Conservation (phyloP, 345 rosid genomes). For the Boechera retrofracta region DNA sequence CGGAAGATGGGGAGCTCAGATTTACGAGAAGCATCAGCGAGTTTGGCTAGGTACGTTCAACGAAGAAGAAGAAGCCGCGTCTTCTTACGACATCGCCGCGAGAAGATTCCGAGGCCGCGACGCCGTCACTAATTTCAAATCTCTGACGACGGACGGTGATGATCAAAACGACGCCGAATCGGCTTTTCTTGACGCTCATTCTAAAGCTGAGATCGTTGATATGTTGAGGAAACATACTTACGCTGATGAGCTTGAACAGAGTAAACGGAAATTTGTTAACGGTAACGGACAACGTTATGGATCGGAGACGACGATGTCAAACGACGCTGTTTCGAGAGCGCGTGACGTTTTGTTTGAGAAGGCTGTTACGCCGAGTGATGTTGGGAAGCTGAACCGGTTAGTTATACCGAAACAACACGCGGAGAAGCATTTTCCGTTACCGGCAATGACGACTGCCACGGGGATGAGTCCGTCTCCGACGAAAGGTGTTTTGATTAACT, state of each 20-base stretch:
- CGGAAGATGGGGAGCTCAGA: conserved; percentile 98
- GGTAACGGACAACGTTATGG: conserved; percentile 48
- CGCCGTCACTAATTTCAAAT: conserved; percentile 81
- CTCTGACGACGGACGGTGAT: background rate
- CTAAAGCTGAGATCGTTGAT: conserved; percentile 89
- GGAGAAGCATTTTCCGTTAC: conserved; percentile 74
- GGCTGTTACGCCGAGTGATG: conserved; percentile 95
- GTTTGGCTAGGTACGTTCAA: conserved; percentile 98
- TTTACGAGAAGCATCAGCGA: conserved; percentile 92
- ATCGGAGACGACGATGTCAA: background rate
- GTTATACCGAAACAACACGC: conserved; percentile 98
- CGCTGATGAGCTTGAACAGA: conserved; percentile 77
- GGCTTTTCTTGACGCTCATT: conserved; percentile 71
- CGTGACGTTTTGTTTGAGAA: conserved; percentile 87
- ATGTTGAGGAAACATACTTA: conserved; percentile 94
- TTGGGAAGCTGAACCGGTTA: conserved; percentile 89
- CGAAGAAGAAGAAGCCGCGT: conserved; percentile 80
- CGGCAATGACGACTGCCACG: conserved; percentile 29
- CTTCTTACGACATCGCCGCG: conserved; percentile 84
- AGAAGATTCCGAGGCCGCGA: conserved; percentile 90
- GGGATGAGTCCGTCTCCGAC: conserved; percentile 39
- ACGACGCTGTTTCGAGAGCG: conserved; percentile 43
- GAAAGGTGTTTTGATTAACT: conserved; percentile 72
- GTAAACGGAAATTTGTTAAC: conserved; percentile 54
- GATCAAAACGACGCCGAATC: conserved; percentile 48